Evolutionary conservation across 257 asterid genomes (phyloP), one percentile per base, ranked within the genome.

Genomic region (Fraxinus quadrangulata): DNA sequence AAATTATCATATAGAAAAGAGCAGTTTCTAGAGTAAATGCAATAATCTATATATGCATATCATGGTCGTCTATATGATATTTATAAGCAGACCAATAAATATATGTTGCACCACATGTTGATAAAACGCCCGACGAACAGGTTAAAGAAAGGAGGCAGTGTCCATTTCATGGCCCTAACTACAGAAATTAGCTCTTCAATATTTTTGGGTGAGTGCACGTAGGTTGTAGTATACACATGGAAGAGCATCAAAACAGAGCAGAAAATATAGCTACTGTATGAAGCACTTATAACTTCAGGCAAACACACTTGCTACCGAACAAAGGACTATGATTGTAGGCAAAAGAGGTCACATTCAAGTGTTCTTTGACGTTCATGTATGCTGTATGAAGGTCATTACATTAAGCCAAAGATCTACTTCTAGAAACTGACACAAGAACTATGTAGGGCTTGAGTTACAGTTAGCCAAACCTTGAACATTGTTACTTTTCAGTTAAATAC

Each of bases 391-490:
- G 61, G 6, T 49, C 16, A 49, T 49, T 17, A 54, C 11, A 6
- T 5, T 6, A n/a, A 56, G 12, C 66, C 66, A n/a, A n/a, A 63
- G 69, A 63, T 63, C 69, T 63, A 63, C 69, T 63, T 12, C 69
- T 0, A 10, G 34, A 26, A 24, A 3, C 34, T 12, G 69, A 63
- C 16, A 26, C 7, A 63, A 24, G 67, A 63, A 63, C 12, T 61
- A 3, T 63, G 69, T 63, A 11, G 34, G 26, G 8, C 13, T 61
- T 61, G 69, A 63, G 69, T 26, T 56, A 56, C 28, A 56, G 11
- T n/a, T 56, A 17, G 21, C 12, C 66, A n/a, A 19, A 56, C 66
- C 24, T 45, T 13, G 51, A 45, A 51, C 63, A 51, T 17, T 17
- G 63, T 5, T 8, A 6, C 63, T 51, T 51, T 51, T 17, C 63